phyloP scores from a whole-genome alignment of 352 stramenopile genomes.

The Phytophthora pistaciae region DNA sequence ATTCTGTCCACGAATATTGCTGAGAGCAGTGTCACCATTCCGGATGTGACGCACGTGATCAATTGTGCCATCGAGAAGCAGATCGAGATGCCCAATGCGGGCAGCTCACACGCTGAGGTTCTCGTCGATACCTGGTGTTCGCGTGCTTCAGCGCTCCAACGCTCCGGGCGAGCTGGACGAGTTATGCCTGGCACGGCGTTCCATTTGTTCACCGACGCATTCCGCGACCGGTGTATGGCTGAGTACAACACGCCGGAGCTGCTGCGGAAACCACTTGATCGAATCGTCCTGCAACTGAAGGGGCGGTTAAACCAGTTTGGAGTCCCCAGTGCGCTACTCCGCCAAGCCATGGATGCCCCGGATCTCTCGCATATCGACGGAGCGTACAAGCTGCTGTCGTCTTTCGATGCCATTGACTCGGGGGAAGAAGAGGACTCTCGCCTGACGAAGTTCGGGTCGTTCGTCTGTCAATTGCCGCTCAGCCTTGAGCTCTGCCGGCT shows the following conservation, averaged over 20 bases:
- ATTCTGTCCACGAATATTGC: slow-evolving; percentile 97
- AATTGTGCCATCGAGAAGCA: slow-evolving; percentile 89
- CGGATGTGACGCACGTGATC: slow-evolving; percentile 92
- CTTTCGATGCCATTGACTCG: slow-evolving; percentile 77
- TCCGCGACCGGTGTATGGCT: slow-evolving; percentile 72
- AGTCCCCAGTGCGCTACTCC: slow-evolving; percentile 71
- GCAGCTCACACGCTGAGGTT: slow-evolving; percentile 74
- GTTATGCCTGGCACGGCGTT: slow-evolving; percentile 93
- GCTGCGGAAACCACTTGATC: slow-evolving; percentile 83
- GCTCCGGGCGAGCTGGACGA: slow-evolving; percentile 91
- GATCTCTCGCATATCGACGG: slow-evolving; percentile 75
- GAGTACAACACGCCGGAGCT: slow-evolving; percentile 87
- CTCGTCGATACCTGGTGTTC: slow-evolving; percentile 94
- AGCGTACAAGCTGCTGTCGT: slow-evolving; percentile 79
- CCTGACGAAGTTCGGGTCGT: slow-evolving; percentile 82
- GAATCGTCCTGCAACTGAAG: slow-evolving; percentile 84
- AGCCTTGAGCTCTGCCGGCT: slow-evolving; percentile 80
- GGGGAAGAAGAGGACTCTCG: slow-evolving; percentile 57
- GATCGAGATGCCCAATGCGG: slow-evolving; percentile 82
- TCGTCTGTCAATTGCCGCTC: slow-evolving; percentile 83
- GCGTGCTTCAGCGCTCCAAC: slow-evolving; percentile 89
- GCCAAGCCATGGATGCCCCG: slow-evolving; percentile 72
- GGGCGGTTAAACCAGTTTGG: slow-evolving; percentile 77
- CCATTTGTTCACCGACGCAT: slow-evolving; percentile 88
- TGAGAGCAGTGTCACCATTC: slow-evolving; percentile 97